Percentiles rank a stretch among this genome's conserved stretches.
phyloP scores from a whole-genome alignment of 805 yeast genomes.

The Wickerhamiella azyma region DNA sequence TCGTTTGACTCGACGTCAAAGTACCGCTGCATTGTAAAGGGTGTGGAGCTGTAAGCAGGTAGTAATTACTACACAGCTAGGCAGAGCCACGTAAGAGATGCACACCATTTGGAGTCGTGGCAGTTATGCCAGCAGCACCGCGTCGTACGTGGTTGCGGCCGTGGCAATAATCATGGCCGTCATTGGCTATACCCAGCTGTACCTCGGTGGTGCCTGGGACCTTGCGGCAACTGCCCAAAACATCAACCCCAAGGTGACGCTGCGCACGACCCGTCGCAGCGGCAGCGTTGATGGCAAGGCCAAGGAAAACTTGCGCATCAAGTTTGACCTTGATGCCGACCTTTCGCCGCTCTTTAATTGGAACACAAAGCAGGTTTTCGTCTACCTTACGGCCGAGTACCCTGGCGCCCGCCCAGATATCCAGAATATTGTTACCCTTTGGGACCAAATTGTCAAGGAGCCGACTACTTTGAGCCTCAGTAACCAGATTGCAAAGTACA shows the following conservation, averaged over 20 bases:
- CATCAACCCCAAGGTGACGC: conserved; percentile 16
- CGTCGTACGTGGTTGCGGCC: conserved; percentile 21
- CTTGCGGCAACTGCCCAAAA: conserved; percentile 12
- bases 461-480: conserved; percentile 39
- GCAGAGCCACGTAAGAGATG: background rate
- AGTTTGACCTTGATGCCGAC: conserved; percentile 62
- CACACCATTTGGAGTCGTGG: conserved; percentile 7
- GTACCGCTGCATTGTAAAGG: conserved; percentile 31
- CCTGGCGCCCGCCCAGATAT: conserved; percentile 31
- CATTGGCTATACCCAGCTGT: conserved; percentile 19
- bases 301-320: conserved; percentile 61
- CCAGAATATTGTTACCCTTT: conserved; percentile 58
- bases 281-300: conserved; percentile 56
- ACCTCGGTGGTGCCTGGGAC: conserved; percentile 18
- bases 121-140: conserved; percentile 4
- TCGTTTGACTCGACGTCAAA: conserved; percentile 58
- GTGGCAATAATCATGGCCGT: conserved; percentile 22
- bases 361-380: conserved; percentile 95
- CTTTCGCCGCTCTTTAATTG: conserved; percentile 75
- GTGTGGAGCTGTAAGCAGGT: no score
- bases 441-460: conserved; percentile 70
- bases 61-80: background rate
- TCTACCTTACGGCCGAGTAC: conserved; percentile 79
- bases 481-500: conserved; percentile 55
- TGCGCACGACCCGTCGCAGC: conserved; percentile 32